Conservation (phyloP, 1,284 basidiomycete genomes). For the Hymenochaete sp. region DNA sequence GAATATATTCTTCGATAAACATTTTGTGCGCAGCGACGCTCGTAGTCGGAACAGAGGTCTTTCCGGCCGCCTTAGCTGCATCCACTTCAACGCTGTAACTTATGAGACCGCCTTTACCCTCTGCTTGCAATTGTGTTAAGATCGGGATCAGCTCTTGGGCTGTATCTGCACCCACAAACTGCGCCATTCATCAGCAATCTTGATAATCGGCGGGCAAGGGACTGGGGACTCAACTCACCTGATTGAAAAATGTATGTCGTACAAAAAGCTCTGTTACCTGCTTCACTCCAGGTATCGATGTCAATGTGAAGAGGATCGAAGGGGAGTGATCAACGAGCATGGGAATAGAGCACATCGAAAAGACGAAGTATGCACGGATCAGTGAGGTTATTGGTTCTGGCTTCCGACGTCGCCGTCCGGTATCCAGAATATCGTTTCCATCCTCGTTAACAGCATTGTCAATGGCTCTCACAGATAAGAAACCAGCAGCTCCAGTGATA, state of each 20-base stretch:
- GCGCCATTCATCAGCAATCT: slow-evolving; percentile 2
- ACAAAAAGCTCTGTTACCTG: slow-evolving; percentile 65
- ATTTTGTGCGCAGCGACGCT: slow-evolving; percentile 42
- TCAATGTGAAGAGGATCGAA: slow-evolving; percentile 51
- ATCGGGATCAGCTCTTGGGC: slow-evolving; percentile 61
- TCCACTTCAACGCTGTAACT: slow-evolving; percentile 84
- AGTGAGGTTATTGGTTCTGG: slow-evolving; percentile 38
- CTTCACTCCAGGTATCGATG: slow-evolving; percentile 58
- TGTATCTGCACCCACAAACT: slow-evolving; percentile 88
- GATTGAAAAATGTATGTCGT: slow-evolving; percentile 78
- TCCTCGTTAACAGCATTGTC: too few species aligned
- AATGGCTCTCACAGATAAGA: too few species aligned
- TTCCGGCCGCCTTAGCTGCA: slow-evolving; percentile 39
- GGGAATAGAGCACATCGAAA: slow-evolving; percentile 72
- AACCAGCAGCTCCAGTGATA: too few species aligned
- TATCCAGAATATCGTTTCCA: too few species aligned
- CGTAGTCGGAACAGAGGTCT: slow-evolving; percentile 18
- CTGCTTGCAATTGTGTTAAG: slow-evolving; percentile 51
- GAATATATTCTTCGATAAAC: slow-evolving; percentile 63
- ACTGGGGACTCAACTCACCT: slow-evolving; percentile 41
- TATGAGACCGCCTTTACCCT: slow-evolving; percentile 70
- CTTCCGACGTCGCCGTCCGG: too few species aligned
- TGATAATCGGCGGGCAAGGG: background rate
- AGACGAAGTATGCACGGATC: slow-evolving; percentile 71
- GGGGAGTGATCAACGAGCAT: slow-evolving; percentile 73